phyloP scores from a whole-genome alignment of 2,329 filamentous ascomycete genomes.

The Penicillium oxalicum region DNA sequence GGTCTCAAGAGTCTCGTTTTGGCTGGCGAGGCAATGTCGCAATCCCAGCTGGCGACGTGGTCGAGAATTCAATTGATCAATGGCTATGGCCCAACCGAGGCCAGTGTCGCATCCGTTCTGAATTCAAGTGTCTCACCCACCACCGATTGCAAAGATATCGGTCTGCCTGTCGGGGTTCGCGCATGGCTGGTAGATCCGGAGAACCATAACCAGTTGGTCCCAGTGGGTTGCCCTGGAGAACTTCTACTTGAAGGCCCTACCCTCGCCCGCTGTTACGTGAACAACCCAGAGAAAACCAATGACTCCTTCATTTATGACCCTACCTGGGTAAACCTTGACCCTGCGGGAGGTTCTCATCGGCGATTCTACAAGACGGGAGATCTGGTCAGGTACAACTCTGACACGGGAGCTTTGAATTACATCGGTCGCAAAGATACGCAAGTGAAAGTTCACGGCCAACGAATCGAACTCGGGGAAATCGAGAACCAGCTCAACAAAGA shows the following conservation, averaged over 20 bases:
- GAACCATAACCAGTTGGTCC: constrained; percentile 37
- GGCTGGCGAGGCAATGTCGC: constrained; percentile 47
- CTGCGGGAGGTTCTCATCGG: constrained; percentile 12
- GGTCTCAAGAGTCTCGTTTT: constrained; percentile 39
- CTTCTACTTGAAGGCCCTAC: constrained; percentile 44
- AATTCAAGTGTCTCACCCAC: constrained; percentile 27
- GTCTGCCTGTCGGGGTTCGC: constrained; percentile 28
- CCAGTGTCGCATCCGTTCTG: constrained; percentile 32
- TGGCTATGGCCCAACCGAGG: constrained; percentile 43
- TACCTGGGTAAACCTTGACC: constrained; percentile 45
- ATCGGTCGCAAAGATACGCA: constrained; percentile 62
- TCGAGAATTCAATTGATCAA: constrained; percentile 37
- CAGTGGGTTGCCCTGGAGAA: constrained; percentile 38
- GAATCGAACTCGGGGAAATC: constrained; percentile 55
- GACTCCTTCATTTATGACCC: constrained; percentile 54
- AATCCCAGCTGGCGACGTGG: constrained; percentile 33
- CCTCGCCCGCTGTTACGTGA: constrained; percentile 58
- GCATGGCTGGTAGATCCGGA: constrained; percentile 38
- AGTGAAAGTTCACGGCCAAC: constrained; percentile 61
- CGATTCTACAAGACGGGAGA: constrained; percentile 40
- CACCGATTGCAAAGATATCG: constrained; percentile 33
- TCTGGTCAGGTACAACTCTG: constrained; percentile 34
- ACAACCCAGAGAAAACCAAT: constrained; percentile 53
- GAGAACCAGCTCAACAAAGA: constrained; percentile 37
- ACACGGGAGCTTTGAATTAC: constrained; percentile 32